Percentiles rank a stretch among this genome's conserved stretches.
Conservation (phyloP, 345 rosid genomes). For the Garcia nutans region DNA sequence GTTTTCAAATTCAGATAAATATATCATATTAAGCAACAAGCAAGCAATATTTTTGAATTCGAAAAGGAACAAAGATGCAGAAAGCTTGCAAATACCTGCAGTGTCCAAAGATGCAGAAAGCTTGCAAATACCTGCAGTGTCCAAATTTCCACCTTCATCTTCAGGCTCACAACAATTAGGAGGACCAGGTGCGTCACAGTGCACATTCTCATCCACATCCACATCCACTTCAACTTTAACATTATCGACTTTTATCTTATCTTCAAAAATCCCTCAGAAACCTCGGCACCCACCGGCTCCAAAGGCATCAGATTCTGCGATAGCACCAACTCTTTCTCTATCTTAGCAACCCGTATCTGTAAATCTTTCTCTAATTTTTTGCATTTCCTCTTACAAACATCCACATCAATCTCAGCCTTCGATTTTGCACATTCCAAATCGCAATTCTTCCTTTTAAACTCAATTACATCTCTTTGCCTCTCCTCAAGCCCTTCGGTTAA, state of each 20-base stretch:
- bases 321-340: slow-evolving; percentile 17
- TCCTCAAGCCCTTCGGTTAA: slow-evolving; percentile 1
- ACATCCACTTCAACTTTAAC: not conserved
- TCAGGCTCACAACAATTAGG: too few relatives aligned
- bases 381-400: slow-evolving; percentile 16
- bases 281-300: not conserved
- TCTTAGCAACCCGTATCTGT: slow-evolving; percentile 10
- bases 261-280: not conserved
- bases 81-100: too few relatives aligned
- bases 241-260: not conserved
- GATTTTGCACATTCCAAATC: slow-evolving; percentile 18
- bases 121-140: too few relatives aligned
- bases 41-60: too few relatives aligned
- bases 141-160: too few relatives aligned
- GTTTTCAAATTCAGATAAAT: not conserved
- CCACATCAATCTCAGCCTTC: slow-evolving; percentile 12
- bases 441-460: slow-evolving; percentile 7
- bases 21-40: not conserved
- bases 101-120: not conserved
- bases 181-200: too few relatives aligned
- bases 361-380: slow-evolving; percentile 23
- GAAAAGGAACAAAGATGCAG: not conserved
- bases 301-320: not conserved
- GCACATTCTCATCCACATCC: not conserved
- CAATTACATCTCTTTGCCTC: not conserved